Evolutionary conservation across 140 eudicot species (phyloP), one percentile per base, ranked within the genome.

Genomic region (Cichorium intybus): DNA sequence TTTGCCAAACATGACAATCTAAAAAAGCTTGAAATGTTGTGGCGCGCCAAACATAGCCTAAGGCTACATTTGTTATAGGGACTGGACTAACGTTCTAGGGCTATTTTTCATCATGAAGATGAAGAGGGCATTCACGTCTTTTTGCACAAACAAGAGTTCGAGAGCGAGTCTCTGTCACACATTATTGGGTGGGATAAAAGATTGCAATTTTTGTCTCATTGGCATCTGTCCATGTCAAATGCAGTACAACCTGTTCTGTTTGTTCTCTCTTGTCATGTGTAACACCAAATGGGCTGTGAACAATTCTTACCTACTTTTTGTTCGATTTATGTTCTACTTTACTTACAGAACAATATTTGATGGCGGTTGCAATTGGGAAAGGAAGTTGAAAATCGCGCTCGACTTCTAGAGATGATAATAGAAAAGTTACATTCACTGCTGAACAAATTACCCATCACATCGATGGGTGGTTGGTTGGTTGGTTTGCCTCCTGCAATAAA

Each of bases 401-500:
- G 46, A 50, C 53, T 48, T 70, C 58, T 71, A 24, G 55, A 6
- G 18, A 31, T 22, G 64, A 56, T 65, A 63, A 31, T 28, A 64
- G 85, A 77, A 61, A 64, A 72, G 85, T 47, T 87, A 85, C 71
- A 75, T 64, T n/a, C 47, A 17, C 48, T 18, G 56, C 76, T 55
- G 75, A 68, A 64, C 47, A 60, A 46, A 74, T 61, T 66, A 29
- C 34, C 49, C 68, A 46, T 73, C 71, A 29, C 45, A 18, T 73
- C 24, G 63, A 48, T 60, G 50, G 71, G 64, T 39, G 46, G n/a
- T n/a, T 31, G 60, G 47, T 35, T 75, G 74, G 54, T 70, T 81
- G 63, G 80, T 74, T 51, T 43, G 82, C 84, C 60, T 79, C 88
- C 84, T 71, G 80, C 82, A 79, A 59, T 75, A 65, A 72, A 29